Conservation (phyloP, 306 rosid genomes). For the Benincasa hispida region DNA sequence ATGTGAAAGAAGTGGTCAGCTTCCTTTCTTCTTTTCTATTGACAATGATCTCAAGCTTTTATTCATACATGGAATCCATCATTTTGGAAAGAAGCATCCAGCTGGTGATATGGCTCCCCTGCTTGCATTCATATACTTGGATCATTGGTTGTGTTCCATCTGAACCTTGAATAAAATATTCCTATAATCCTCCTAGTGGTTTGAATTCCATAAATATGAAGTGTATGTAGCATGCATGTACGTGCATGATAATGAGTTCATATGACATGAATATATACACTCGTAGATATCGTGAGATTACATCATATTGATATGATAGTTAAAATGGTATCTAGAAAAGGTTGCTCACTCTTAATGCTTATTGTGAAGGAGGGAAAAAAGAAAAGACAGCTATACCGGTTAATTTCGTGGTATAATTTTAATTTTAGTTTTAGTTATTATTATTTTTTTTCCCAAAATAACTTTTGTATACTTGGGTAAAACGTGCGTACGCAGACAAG, state of each 20-base stretch:
- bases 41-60: not conserved
- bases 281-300: not conserved
- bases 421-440: no score
- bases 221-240: not conserved
- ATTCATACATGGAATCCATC: not conserved
- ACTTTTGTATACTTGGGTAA: no score
- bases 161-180: not conserved
- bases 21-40: slow-evolving; percentile 14
- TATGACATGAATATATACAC: not conserved
- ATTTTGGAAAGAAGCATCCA: not conserved
- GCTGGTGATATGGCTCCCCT: not conserved
- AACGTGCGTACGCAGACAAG: not conserved
- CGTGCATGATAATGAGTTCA: not conserved
- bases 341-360: not conserved
- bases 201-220: not conserved
- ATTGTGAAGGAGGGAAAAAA: not conserved
- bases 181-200: not conserved
- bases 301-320: not conserved
- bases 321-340: not conserved
- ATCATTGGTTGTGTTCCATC: not conserved
- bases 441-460: no score
- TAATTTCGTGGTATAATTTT: not conserved
- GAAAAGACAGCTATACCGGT: not conserved
- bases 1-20: slow-evolving; percentile 83
- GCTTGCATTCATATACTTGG: not conserved